Evolutionary conservation across 257 asterid genomes (phyloP), one percentile per base, ranked within the genome.

Genomic region (Buddleja alternifolia): DNA sequence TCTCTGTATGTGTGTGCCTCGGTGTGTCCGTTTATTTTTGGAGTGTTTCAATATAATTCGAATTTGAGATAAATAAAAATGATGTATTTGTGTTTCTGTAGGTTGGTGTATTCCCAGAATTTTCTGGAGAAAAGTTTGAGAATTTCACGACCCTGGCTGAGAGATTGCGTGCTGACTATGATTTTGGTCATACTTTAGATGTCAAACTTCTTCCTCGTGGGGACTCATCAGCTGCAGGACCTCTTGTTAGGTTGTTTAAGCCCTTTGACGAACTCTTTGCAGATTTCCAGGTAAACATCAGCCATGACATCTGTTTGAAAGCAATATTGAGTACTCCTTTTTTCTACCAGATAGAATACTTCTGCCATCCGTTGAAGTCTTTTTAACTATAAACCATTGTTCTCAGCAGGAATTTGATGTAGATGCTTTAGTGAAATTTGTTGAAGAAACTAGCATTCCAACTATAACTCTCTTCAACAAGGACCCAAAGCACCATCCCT

Each of bases 31-130:
- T 17, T 34, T 71, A 46, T 34, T 23, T 14, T 10, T 24, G 23
- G 23, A 7, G 7, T 45, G 25, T 37, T 29, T 52, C 32, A 34
- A 39, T 24, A n/a, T 66, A 15, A 32, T 37, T 68, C n/a, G 63
- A 46, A 63, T 44, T 57, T 50, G 42, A 72, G 66, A 25, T 66
- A 50, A 14, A 66, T 25, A 29, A 1, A 46, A 1, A 24, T 40
- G 8, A 37, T 39, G 7, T 41, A n/a, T 52, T 47, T 41, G 52
- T 10, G 8, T 69, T 67, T 46, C 46, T 55, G 19, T 78, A 93
- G 98, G 95, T 90, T 74, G 98, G 98, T 24, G 77, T 93, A 39
- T 93, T 90, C 75, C 96, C 97, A 0, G 96, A 88, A 73, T 88
- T 86, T 72, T 82, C 95, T 56, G 98, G 98, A 4, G 98, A 93